Evolutionary conservation across 805 yeast genomes (phyloP), one percentile per base, ranked within the genome.

Genomic region (Candida gorgasii): DNA sequence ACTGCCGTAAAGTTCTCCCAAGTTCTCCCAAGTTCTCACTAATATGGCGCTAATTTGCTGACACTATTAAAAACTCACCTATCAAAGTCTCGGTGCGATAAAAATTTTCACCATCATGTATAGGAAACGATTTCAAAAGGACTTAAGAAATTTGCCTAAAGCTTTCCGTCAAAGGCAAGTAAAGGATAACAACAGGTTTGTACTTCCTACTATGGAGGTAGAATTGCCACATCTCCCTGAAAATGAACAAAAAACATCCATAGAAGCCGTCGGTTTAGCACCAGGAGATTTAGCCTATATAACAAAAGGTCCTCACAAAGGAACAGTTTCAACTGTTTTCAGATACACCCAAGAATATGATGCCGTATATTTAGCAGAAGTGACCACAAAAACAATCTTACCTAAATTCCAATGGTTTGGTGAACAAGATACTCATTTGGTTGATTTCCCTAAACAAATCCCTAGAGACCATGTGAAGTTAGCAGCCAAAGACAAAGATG

Each of bases 241-340:
- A 36, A 39, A 49, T 13, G 64, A 65, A 36, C 57, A 60, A 48
- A 74, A 73, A 51, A 66, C 69, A 12, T 72, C 65, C 33, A 67
- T 77, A 24, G 69, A 71, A 46, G 75, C 84, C 35, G 75, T 85
- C 70, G 82, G 79, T 36, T 80, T 79, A 49, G 69, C 82, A 35
- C 80, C 79, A 16, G 95, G 95, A 15, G 96, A 88, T 63, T 70
- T 84, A 47, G 95, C 86, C 2, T 76, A 88, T 57, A 72, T 89
- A 18, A 69, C 79, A 19, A 75, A 73, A 39, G 97, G 97, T 14
- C 72, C 75, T 36, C 75, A 78, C 55, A 79, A 79, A 55, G 96
- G 96, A n/a, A 80, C 78, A 19, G 73, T 89, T 11, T 81, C 92
- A 7, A 78, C 78, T 42, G 77, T 92, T 8, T 72, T 76, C 46